Evolutionary conservation across 2,329 filamentous ascomycete species (phyloP).

Genomic region (Alternaria dauci): DNA sequence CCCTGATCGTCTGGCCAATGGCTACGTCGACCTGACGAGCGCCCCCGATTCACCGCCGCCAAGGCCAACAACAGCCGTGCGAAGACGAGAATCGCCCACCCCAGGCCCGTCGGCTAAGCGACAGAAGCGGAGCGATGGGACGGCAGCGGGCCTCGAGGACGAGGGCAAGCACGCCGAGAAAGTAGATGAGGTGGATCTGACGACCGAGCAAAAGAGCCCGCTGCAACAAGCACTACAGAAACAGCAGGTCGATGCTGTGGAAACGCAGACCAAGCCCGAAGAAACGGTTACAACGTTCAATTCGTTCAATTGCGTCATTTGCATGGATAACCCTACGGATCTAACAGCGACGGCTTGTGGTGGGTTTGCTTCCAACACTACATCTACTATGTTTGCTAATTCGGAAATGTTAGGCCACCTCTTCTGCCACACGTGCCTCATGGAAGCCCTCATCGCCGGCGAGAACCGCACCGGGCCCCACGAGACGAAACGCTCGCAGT

Average conservation of each 20-base stretch:
- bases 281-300: constrained; percentile 55
- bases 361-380: constrained; percentile 46
- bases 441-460: constrained; percentile 65
- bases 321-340: constrained; percentile 68
- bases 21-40: constrained; percentile 49
- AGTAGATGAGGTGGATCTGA: constrained; percentile 62
- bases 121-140: constrained; percentile 32
- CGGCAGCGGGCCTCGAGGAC: constrained; percentile 8
- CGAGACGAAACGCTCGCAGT: constrained; percentile 55
- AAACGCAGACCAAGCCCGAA: constrained; percentile 52
- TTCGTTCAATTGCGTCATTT: constrained; percentile 67
- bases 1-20: constrained; percentile 41
- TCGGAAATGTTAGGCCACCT: constrained; percentile 60
- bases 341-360: constrained; percentile 68
- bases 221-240: constrained; percentile 60
- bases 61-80: not conserved
- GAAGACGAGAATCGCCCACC: constrained; percentile 31
- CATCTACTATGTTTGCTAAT: constrained; percentile 13
- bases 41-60: constrained; percentile 33
- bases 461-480: constrained; percentile 59
- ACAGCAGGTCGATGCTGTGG: constrained; percentile 62
- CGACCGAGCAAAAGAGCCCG: constrained; percentile 48
- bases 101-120: constrained; percentile 47
- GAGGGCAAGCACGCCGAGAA: constrained; percentile 23
- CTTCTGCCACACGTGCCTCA: constrained; percentile 70